Evolutionary conservation across 768 basidiomycete species (phyloP).

Genomic region (Tricholoma furcatifolium): DNA sequence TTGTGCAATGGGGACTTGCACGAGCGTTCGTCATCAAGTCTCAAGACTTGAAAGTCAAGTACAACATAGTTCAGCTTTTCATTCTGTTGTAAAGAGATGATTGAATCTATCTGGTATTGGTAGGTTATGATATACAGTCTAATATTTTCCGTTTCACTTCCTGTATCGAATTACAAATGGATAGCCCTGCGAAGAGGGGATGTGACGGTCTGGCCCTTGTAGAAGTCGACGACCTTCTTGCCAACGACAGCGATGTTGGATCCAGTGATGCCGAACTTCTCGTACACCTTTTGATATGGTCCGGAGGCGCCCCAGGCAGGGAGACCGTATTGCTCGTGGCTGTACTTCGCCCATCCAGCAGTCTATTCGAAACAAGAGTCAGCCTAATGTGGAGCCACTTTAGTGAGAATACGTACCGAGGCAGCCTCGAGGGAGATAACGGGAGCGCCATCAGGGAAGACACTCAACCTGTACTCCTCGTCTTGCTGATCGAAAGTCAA

Average conservation of each 20-base stretch:
- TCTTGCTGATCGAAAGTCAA: constrained; percentile 83
- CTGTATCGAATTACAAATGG: constrained; percentile 26
- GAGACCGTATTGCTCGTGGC: constrained; percentile 85
- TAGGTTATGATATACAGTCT: constrained; percentile 6
- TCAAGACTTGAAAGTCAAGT: not conserved
- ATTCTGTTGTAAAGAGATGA: not conserved
- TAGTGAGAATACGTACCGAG: constrained; percentile 31
- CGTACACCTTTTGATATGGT: constrained; percentile 88
- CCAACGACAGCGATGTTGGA: constrained; percentile 75
- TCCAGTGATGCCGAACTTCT: constrained; percentile 85
- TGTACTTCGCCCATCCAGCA: constrained; percentile 86
- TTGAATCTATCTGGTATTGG: not conserved
- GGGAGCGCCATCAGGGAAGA: constrained; percentile 86
- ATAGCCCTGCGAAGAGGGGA: constrained; percentile 81
- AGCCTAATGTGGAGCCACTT: constrained; percentile 8
- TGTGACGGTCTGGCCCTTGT: constrained; percentile 75
- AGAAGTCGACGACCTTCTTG: constrained; percentile 86
- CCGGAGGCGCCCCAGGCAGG: constrained; percentile 84
- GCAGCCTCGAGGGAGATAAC: constrained; percentile 88
- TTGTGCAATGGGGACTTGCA: no score
- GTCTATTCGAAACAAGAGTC: constrained; percentile 38
- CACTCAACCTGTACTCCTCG: constrained; percentile 75
- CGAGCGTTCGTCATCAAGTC: not conserved
- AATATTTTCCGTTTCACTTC: constrained; percentile 2
- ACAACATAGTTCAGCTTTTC: not conserved